Evolutionary conservation across 331 rosid genomes (phyloP), one percentile per base, ranked within the genome.

Genomic region (Erythrophleum ivorense): DNA sequence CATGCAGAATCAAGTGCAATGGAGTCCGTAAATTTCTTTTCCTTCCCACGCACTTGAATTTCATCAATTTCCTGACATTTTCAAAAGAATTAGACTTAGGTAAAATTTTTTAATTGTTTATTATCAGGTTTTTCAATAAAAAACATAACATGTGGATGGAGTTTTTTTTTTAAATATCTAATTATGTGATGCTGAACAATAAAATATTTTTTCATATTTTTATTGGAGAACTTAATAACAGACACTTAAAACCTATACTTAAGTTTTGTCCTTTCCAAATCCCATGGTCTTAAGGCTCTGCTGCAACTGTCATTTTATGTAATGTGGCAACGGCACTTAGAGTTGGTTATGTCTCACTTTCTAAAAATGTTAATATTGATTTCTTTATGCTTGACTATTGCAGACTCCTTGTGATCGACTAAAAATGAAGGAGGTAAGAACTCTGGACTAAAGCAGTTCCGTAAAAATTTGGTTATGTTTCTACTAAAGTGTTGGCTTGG

Each of bases 381-480:
- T 59, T 9, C 65, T 31, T 76, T 43, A 21, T 86, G 55, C 13
- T 78, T 66, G 45, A 1, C n/a, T 85, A 81, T 80, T 88, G 87
- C 88, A 89, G 92, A 74, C 83, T 48, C 86, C 92, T 24, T 57
- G 55, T 80, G 90, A 80, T 41, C 88, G 84, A 86, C 34, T 89
- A 29, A 79, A 73, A 77, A 75, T 84, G 76, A 38, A 86, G 50
- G 90, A 88, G 92, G 92, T 88, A 65, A 79, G 80, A 71, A 73
- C 21, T 81, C 54, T 73, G 41, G 29, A 76, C 69, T 72, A 55
- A 65, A 66, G 33, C 19, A 6, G 53, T 79, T 71, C 62, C 41
- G 10, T 81, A 16, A 76, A 36, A 62, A 52, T 52, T 31, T 0
- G 62, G 40, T 41, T 45, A 54, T 55, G 52, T 19, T 83, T 83